phyloP scores from a whole-genome alignment of 2,329 filamentous ascomycete genomes.

The Monilinia polystroma region DNA sequence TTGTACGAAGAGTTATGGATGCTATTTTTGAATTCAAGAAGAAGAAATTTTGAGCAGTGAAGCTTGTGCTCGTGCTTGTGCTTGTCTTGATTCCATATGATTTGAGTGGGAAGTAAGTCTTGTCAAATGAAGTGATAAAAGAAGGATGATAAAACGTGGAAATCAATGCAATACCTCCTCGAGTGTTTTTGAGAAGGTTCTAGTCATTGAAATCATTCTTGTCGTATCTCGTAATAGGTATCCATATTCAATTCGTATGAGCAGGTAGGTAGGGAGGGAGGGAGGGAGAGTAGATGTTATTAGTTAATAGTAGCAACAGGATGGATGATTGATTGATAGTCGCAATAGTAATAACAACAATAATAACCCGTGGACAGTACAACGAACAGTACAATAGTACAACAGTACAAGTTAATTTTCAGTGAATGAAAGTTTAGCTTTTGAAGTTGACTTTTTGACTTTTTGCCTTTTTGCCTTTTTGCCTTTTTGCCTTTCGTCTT shows the following conservation, averaged over 20 bases:
- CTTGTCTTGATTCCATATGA: neutral
- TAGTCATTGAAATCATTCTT: conserved; percentile 4
- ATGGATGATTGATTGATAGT: neutral
- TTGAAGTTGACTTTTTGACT: no score
- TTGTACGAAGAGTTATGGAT: neutral
- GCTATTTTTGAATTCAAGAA: neutral
- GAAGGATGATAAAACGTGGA: neutral
- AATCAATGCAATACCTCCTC: neutral
- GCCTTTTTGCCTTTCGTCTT: no score
- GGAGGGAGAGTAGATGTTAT: no score
- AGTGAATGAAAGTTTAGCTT: no score
- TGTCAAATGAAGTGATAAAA: neutral
- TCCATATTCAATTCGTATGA: neutral
- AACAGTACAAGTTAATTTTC: no score
- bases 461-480: no score
- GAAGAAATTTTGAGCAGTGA: neutral
- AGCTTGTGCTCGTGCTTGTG: neutral
- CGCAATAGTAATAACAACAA: neutral
- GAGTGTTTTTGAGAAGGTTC: conserved; percentile 1
- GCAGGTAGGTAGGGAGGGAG: no score
- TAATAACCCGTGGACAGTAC: no score
- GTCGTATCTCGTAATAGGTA: neutral
- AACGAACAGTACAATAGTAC: no score
- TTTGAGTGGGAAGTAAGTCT: neutral
- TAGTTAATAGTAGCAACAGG: no score